Base-by-base conservation (phyloP, 176 grass and related monocot genomes). In the Chloris gayana region DNA sequence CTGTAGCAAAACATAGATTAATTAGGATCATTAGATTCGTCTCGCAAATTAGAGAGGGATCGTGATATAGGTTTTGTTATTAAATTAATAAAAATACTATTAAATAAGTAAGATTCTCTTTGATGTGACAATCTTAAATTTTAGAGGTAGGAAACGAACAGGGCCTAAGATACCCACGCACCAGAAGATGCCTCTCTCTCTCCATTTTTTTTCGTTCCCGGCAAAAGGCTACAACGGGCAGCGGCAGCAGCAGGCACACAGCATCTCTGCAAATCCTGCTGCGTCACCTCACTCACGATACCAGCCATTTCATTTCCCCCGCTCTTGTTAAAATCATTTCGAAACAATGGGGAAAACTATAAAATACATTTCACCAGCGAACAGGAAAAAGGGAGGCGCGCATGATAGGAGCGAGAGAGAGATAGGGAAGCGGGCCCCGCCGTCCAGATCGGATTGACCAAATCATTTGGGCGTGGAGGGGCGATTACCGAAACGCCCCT, bases 371-470 rank as follows among this genome's bases (percentile, higher is more conserved):
- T 39, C 37, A 39, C 8, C 0, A 68, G 45, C 33, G 4, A 50
- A 26, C 25, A n/a, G 34, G 21, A 31, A 71, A 64, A 34, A 25
- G 37, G 37, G 37, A 39, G 37, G 12, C 7, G 21, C 1, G 57
- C 72, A 58, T 87, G 65, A 73, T 73, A 50, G 10, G 54, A 42
- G 73, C 14, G 54, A 61, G 35, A 10, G 53, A 21, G 27, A 12
- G 69, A 54, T 24, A 44, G 57, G 46, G 4, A 12, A 2, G 68
- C 33, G 81, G 81, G 82, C 76, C 87, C 82, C 25, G 12, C 14
- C 1, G 87, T 80, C 54, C 87, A 88, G 82, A 88, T 88, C 82
- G 70, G 87, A 88, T 88, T 84, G 76, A 80, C 82, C 87, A 80
- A 85, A 88, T 84, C 82, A 85, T 88, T 85, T 80, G 82, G 41